A percentile compares a stretch with the other conserved stretches of the same genome.
Conservation (phyloP, 1,284 basidiomycete species). For the Puccinia triticina region DNA sequence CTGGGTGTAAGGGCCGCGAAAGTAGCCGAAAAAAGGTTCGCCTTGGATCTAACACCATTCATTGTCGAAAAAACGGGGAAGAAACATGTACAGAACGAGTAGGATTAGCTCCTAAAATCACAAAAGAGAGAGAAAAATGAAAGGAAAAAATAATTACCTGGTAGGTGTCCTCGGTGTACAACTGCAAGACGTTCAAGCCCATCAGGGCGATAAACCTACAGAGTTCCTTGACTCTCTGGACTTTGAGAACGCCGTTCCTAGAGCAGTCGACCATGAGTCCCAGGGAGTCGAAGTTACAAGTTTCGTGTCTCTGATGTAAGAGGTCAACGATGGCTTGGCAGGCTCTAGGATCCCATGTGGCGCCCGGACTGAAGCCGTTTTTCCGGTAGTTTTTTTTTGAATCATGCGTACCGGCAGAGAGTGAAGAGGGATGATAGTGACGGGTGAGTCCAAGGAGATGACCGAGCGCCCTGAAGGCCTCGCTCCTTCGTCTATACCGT, state of each 20-base stretch:
- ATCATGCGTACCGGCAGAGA: neutral
- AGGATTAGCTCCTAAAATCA: constrained; percentile 35
- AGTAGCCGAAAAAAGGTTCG: constrained; percentile 62
- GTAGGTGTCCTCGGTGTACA: constrained; percentile 53
- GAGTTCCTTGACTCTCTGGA: constrained; percentile 57
- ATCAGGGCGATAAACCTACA: constrained; percentile 58
- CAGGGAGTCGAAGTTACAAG: constrained; percentile 54
- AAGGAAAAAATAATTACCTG: neutral
- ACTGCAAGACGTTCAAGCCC: constrained; percentile 60
- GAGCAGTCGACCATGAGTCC: constrained; percentile 62
- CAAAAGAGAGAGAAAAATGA: neutral
- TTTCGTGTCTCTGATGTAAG: neutral
- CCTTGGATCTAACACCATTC: constrained; percentile 56
- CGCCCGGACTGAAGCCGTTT: neutral
- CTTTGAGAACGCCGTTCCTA: constrained; percentile 60
- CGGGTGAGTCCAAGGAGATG: constrained; percentile 31
- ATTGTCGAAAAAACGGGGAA: neutral
- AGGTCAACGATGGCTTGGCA: neutral
- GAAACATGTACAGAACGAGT: constrained; percentile 45
- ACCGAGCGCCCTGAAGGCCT: constrained; percentile 27
- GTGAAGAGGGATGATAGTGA: neutral
- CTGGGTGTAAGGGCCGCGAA: constrained; percentile 57
- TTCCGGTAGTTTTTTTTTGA: neutral
- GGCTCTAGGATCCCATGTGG: neutral
- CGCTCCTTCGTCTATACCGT: neutral